These are phyloP conservation scores for Aspergillus sp. DNA, from an alignment of 2,329 filamentous ascomycete species.

Conservation along the genomic window DNA sequence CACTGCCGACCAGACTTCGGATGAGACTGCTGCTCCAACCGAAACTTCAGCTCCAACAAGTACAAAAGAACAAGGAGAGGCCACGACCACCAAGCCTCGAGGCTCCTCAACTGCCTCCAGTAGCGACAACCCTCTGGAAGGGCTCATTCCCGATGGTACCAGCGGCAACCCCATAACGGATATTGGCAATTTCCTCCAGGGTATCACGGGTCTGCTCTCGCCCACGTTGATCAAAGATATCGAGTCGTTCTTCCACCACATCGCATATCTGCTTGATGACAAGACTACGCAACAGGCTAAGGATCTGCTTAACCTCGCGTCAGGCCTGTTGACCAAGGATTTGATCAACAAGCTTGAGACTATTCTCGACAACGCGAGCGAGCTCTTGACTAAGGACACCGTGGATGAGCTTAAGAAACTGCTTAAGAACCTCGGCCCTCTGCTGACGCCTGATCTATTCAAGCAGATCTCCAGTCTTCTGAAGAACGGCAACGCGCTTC, in stretches of 20 bases:
- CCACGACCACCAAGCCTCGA: neutral
- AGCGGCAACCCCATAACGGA: slow-evolving; percentile 19
- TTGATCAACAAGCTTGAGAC: slow-evolving; percentile 25
- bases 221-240: slow-evolving; percentile 30
- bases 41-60: slow-evolving; percentile 4
- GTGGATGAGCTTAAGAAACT: slow-evolving; percentile 27
- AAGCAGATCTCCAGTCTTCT: slow-evolving; percentile 32
- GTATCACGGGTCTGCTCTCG: slow-evolving; percentile 26
- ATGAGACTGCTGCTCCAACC: neutral
- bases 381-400: slow-evolving; percentile 21
- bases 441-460: slow-evolving; percentile 23
- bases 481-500: slow-evolving; percentile 27
- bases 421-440: slow-evolving; percentile 20
- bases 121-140: neutral
- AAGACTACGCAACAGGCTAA: slow-evolving; percentile 32
- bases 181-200: slow-evolving; percentile 35
- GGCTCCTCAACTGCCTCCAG: slow-evolving; percentile 1
- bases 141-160: slow-evolving; percentile 13
- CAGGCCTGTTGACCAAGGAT: slow-evolving; percentile 23
- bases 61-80: neutral
- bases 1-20: neutral
- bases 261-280: slow-evolving; percentile 34
- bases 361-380: slow-evolving; percentile 19
- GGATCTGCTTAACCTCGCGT: slow-evolving; percentile 25
- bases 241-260: slow-evolving; percentile 35